These are phyloP conservation scores for Typha latifolia DNA, from an alignment of 176 grass and related monocot genomes.

Conservation along the genomic window DNA sequence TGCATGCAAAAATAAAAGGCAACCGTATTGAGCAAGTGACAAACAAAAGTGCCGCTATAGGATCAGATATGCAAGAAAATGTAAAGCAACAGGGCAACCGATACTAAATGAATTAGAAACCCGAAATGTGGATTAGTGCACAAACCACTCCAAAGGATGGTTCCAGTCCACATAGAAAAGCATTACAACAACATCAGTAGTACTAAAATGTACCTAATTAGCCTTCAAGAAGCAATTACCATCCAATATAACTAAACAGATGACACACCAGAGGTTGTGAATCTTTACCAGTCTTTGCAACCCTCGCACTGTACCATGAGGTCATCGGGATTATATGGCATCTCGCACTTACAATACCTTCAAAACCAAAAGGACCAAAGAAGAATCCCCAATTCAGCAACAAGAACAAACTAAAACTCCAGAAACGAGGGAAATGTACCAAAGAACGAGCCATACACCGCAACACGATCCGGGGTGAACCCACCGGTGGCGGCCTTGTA, in stretches of 20 bases:
- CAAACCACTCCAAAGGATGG: not conserved
- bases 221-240: not conserved
- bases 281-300: conserved; percentile 78
- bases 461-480: conserved; percentile 73
- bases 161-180: not conserved
- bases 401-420: not conserved
- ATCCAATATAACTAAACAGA: not conserved
- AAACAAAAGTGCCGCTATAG: not conserved
- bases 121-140: not conserved
- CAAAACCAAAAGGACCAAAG: conserved; percentile 9
- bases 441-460: conserved; percentile 37
- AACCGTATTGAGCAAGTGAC: too few species aligned
- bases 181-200: not conserved
- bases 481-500: conserved; percentile 66
- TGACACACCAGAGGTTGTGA: not conserved
- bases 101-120: not conserved
- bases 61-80: not conserved
- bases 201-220: not conserved
- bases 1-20: too few species aligned
- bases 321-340: conserved; percentile 83
- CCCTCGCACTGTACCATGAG: conserved; percentile 88
- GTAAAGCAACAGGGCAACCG: not conserved
- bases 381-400: not conserved
- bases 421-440: not conserved
- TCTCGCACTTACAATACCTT: conserved; percentile 89